phyloP scores from a whole-genome alignment of 23 red algal species.

The Rhodosorus marinus region DNA sequence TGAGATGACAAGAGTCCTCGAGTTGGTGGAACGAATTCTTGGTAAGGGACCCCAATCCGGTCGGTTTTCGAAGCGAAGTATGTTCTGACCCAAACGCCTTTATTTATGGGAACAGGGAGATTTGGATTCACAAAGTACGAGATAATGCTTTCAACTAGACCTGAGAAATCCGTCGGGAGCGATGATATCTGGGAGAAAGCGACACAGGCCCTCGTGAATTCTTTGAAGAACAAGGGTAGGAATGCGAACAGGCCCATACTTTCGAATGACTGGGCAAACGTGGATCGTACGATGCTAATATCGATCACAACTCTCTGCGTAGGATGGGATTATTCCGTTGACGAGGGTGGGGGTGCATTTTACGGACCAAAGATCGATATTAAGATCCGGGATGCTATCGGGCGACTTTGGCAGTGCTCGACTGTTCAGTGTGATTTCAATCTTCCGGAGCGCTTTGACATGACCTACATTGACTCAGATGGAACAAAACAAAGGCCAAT shows the following conservation, averaged over 20 bases:
- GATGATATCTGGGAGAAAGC: constrained; percentile 81
- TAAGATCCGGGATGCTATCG: constrained; percentile 94
- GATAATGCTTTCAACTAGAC: constrained; percentile 90
- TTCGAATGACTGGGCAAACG: not conserved
- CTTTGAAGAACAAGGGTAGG: constrained; percentile 45
- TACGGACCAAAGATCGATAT: constrained; percentile 99
- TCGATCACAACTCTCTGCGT: not conserved
- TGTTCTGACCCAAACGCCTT: no score
- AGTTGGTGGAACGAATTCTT: constrained; percentile 66
- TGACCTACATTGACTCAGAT: constrained; percentile 66
- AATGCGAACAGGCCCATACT: no score
- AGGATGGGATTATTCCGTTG: constrained; percentile 76
- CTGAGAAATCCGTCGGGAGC: constrained; percentile 76
- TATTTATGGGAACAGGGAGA: no score
- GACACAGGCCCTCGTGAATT: constrained; percentile 46
- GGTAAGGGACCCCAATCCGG: no score
- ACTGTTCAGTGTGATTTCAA: constrained; percentile 99
- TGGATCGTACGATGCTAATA: not conserved
- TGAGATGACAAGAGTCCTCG: constrained; percentile 80
- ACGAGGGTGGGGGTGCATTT: constrained; percentile 95
- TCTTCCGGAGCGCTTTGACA: constrained; percentile 74
- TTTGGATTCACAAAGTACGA: constrained; percentile 94
- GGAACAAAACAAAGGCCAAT: constrained; percentile 41
- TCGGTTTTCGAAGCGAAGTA: no score
- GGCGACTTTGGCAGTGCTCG: constrained; percentile 96